Evolutionary conservation across 164 flowering plant genomes (phyloP).

Genomic region (Taxillus chinensis): DNA sequence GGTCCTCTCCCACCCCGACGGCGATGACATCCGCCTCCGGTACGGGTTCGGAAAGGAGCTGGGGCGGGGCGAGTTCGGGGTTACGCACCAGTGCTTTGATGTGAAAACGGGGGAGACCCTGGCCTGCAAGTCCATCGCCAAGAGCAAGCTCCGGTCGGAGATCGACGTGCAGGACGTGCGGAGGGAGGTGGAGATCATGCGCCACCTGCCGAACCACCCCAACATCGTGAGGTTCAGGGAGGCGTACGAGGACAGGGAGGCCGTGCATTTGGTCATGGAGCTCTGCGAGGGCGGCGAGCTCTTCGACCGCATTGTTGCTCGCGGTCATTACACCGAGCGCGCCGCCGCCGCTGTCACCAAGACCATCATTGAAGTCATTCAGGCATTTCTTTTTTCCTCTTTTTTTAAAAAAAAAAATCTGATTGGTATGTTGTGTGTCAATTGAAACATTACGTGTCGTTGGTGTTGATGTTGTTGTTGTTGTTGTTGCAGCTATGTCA

Average conservation of each 20-base stretch:
- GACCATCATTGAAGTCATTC: slow-evolving; percentile 53
- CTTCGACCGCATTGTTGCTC: slow-evolving; percentile 62
- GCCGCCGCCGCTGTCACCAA: slow-evolving; percentile 51
- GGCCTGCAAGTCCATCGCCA: slow-evolving; percentile 70
- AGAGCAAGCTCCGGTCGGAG: slow-evolving; percentile 54
- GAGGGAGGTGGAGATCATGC: slow-evolving; percentile 80
- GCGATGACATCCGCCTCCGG: slow-evolving; percentile 18
- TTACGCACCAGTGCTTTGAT: slow-evolving; percentile 44
- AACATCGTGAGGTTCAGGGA: slow-evolving; percentile 53
- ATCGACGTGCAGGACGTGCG: slow-evolving; percentile 69
- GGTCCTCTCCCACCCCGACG: slow-evolving; percentile 22
- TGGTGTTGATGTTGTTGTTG: not conserved
- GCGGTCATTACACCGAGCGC: slow-evolving; percentile 73
- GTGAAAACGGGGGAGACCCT: slow-evolving; percentile 26
- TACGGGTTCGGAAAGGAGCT: slow-evolving; percentile 52
- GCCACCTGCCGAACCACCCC: slow-evolving; percentile 52
- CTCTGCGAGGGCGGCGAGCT: slow-evolving; percentile 80
- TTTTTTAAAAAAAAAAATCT: no score
- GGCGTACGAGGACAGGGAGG: slow-evolving; percentile 57
- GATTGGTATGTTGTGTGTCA: no score
- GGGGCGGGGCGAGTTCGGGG: slow-evolving; percentile 77
- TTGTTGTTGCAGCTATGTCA: slow-evolving; percentile 42
- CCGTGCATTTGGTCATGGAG: slow-evolving; percentile 73
- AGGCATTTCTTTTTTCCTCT: slow-evolving; percentile 29
- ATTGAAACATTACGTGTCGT: no score